Base-by-base conservation (phyloP, 768 basidiomycete species). In the Pleurotus tuoliensis region DNA sequence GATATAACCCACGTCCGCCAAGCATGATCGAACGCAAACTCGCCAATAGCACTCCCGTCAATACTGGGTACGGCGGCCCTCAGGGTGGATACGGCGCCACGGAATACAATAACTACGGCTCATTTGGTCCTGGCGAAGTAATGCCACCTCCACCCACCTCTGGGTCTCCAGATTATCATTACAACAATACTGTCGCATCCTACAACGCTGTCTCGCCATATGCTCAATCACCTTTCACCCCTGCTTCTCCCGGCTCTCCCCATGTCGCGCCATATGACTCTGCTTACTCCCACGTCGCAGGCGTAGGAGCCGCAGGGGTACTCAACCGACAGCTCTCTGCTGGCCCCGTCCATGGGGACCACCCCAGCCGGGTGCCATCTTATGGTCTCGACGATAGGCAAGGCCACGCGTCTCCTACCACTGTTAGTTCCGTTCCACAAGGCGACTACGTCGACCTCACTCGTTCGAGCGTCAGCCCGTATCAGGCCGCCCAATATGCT, bases 401-500 rank as follows among this genome's bases (percentile, higher is more conserved):
- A 0, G 51, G 37, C 1, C 51, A 52, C 41, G 37, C 39, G 16
- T 52, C 51, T 11, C 18, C 41, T 0, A 24, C 34, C 16, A 43
- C 58, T 22, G 47, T 60, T 27, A 46, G 22, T 16, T 63, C 71
- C 16, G 65, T 69, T 3, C 55, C 57, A 15, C 54, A 63, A 11
- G 63, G 73, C 9, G 80, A 84, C 58, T 89, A 90, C 56, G 75
- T 83, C 38, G 84, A 90, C 62, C 73, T 91, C 41, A 73, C 70
- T 64, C 78, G 89, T 44, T 83, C 84, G 15, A 88, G 87, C 62
- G 81, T 89, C 2, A 83, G 87, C 3, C 88, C 88, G 0, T 88
- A 78, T 77, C 89, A 91, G 64, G 88, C 86, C 40, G 78, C 76
- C 0, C 90, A 91, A 66, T 90, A 90, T 63, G 81, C 76, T 16